phyloP scores from a whole-genome alignment of 441 rosid species.

The Gossypium lobatum region DNA sequence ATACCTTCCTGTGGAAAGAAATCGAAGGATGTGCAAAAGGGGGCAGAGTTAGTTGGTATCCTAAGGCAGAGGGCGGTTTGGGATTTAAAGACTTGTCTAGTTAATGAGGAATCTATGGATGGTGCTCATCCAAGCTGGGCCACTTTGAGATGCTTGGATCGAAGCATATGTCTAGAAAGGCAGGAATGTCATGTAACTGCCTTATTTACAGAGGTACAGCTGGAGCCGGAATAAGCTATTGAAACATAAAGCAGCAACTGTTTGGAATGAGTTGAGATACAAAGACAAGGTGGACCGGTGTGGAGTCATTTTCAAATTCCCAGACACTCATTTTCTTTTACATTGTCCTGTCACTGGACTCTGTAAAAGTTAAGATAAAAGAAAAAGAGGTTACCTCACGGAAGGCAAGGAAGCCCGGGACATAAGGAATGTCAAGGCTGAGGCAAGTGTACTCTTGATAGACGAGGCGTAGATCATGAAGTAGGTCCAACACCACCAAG shows the following conservation, averaged over 20 bases:
- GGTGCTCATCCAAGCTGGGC: not conserved
- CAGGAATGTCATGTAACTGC: not conserved
- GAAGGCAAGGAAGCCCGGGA: conserved; percentile 84
- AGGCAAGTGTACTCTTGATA: conserved; percentile 40
- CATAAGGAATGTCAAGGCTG: conserved; percentile 58
- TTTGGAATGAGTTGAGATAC: not conserved
- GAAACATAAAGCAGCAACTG: not conserved
- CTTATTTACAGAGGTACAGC: not conserved
- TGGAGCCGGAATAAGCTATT: not conserved
- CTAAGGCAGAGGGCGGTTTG: not conserved
- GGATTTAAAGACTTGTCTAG: not conserved
- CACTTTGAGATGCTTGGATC: not conserved
- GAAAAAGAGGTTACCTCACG: conserved; percentile 51
- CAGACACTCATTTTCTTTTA: not conserved
- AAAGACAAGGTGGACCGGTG: not conserved
- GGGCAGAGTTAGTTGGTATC: not conserved
- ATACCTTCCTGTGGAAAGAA: not conserved
- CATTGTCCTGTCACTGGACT: not conserved
- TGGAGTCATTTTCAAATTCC: not conserved
- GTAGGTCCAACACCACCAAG: conserved; percentile 61
- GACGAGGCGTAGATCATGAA: conserved; percentile 37
- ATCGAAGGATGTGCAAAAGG: not conserved
- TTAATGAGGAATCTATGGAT: not conserved
- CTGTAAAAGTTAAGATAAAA: not conserved
- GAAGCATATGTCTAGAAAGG: not conserved